Evolutionary conservation across 2,329 filamentous ascomycete species (phyloP).

Genomic region (Fusarium sacchari): DNA sequence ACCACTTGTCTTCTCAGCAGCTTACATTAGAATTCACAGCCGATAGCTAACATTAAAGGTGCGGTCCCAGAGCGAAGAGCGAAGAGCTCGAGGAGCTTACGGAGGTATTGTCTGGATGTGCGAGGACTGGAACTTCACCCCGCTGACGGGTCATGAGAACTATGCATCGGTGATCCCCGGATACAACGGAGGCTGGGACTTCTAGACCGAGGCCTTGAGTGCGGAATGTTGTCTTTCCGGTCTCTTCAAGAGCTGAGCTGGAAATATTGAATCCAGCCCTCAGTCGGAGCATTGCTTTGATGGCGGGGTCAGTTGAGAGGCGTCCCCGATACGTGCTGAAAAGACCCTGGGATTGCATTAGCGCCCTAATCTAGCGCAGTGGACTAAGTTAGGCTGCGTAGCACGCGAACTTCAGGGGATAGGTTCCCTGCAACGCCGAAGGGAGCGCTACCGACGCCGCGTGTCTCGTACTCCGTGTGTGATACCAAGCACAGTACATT

Average conservation of each 20-base stretch:
- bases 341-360: background rate
- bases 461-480: background rate
- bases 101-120: no score
- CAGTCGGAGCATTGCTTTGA: background rate
- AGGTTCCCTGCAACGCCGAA: background rate
- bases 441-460: background rate
- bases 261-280: background rate
- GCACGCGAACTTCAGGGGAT: background rate
- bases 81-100: no score
- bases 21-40: no score
- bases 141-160: no score
- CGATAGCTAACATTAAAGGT: no score
- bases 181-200: no score
- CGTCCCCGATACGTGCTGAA: background rate
- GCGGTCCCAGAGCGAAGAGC: no score
- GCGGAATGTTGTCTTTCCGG: background rate
- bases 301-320: background rate
- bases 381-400: background rate
- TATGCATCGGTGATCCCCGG: no score
- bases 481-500: background rate
- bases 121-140: no score
- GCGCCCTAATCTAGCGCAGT: accelerated
- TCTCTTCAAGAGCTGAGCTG: accelerated
- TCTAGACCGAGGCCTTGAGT: accelerated
- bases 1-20: no score